Percentiles rank a stretch among this genome's conserved stretches.
Evolutionary conservation across 768 basidiomycete species (phyloP).

Genomic region (Leccinum barrowsii): DNA sequence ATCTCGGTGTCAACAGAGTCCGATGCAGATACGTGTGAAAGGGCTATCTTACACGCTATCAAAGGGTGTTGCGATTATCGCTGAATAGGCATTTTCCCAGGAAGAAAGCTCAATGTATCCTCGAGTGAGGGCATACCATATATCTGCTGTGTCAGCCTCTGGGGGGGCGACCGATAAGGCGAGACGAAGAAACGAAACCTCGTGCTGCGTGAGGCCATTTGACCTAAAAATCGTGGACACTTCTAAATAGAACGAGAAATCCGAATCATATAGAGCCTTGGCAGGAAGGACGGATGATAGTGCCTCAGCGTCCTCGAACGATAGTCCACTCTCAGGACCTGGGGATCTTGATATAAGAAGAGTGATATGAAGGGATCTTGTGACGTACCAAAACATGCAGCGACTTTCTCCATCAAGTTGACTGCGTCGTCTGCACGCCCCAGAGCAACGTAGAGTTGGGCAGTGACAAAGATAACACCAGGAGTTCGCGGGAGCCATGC

Average conservation of each 20-base stretch:
- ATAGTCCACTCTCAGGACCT: constrained; percentile 50
- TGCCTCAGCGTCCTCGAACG: constrained; percentile 60
- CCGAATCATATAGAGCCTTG: constrained; percentile 51
- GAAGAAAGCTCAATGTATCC: constrained; percentile 67
- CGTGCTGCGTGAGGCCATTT: constrained; percentile 49
- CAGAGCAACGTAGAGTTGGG: constrained; percentile 60
- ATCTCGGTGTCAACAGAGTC: constrained; percentile 8
- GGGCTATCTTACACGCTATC: constrained; percentile 65
- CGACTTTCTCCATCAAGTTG: constrained; percentile 66
- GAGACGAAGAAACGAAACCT: constrained; percentile 72
- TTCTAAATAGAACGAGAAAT: constrained; percentile 76
- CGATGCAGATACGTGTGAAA: constrained; percentile 5
- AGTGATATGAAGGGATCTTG: constrained; percentile 1
- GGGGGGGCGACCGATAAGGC: constrained; percentile 69
- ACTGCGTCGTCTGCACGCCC: constrained; percentile 75
- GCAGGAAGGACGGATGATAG: constrained; percentile 60
- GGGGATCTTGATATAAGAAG: constrained; percentile 7
- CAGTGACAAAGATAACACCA: constrained; percentile 69
- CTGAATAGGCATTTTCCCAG: constrained; percentile 87
- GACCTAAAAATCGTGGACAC: constrained; percentile 71
- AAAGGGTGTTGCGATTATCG: constrained; percentile 70
- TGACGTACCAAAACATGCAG: constrained; percentile 67
- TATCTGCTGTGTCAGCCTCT: constrained; percentile 52
- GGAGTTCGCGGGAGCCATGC: constrained; percentile 79
- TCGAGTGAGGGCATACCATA: constrained; percentile 79